Evolutionary conservation across 1,284 basidiomycete genomes (phyloP).

Genomic region (Trametes hirsuta): DNA sequence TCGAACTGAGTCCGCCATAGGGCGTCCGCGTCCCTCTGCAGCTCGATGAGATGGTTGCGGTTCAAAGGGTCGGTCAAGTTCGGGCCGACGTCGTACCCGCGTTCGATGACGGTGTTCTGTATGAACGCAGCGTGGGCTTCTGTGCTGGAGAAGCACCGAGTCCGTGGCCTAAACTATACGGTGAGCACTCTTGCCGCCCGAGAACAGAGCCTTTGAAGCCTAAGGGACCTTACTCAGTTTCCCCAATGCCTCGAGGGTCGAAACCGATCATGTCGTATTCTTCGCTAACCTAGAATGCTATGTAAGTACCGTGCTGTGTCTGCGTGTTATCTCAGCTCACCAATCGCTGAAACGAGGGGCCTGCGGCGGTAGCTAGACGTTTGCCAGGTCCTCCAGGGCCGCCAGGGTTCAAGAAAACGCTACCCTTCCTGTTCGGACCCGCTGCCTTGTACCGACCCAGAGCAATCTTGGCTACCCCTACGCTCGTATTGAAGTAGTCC

Average conservation of each 20-base stretch:
- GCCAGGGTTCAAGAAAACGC: conserved; percentile 31
- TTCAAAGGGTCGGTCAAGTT: conserved; percentile 32
- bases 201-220: background rate
- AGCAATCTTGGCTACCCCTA: conserved; percentile 30
- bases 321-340: conserved; percentile 6
- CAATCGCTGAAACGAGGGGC: conserved; percentile 16
- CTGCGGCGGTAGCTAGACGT: conserved; percentile 13
- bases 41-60: conserved; percentile 35
- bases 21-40: conserved; percentile 37
- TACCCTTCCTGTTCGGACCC: conserved; percentile 23
- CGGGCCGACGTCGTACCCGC: conserved; percentile 38
- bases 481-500: conserved; percentile 28
- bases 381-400: conserved; percentile 29
- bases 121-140: conserved; percentile 35
- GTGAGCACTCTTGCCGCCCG: background rate
- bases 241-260: conserved; percentile 47
- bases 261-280: conserved; percentile 47
- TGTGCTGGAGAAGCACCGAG: conserved; percentile 39
- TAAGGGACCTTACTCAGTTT: conserved; percentile 31
- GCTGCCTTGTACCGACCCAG: conserved; percentile 27
- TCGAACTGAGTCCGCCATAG: conserved; percentile 39
- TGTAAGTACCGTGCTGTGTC: background rate
- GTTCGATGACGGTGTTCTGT: conserved; percentile 39
- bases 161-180: conserved; percentile 31
- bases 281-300: conserved; percentile 29